Evolutionary conservation across 2,329 filamentous ascomycete species (phyloP).

Genomic region (Aspergillus pseudoglaucus): DNA sequence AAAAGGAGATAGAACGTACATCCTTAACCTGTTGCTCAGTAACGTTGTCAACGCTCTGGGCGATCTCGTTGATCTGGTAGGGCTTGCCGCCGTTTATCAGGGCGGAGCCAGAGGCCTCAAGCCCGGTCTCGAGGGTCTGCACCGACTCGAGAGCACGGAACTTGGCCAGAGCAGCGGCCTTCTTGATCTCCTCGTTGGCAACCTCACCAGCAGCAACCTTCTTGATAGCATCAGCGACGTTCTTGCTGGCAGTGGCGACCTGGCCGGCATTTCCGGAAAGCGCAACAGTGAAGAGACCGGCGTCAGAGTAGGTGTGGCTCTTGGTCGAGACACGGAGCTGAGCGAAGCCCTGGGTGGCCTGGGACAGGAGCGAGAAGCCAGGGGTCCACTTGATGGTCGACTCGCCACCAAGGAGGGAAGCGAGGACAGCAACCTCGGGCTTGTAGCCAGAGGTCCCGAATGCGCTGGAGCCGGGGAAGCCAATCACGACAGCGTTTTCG

Average conservation of each 20-base stretch:
- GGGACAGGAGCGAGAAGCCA: slow-evolving; percentile 84
- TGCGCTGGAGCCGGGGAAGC: slow-evolving; percentile 83
- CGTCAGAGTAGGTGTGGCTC: slow-evolving; percentile 85
- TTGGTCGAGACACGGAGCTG: slow-evolving; percentile 65
- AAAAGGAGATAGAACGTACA: slow-evolving; percentile 49
- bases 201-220: slow-evolving; percentile 68
- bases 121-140: slow-evolving; percentile 68
- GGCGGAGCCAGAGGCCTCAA: slow-evolving; percentile 78
- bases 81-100: slow-evolving; percentile 75
- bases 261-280: slow-evolving; percentile 67
- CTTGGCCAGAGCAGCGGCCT: slow-evolving; percentile 88
- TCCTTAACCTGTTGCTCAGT: slow-evolving; percentile 77
- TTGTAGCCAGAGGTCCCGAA: slow-evolving; percentile 67
- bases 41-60: slow-evolving; percentile 72
- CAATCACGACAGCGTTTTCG: slow-evolving; percentile 81
- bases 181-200: slow-evolving; percentile 77
- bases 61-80: slow-evolving; percentile 74
- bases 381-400: slow-evolving; percentile 92
- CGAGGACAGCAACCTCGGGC: slow-evolving; percentile 81
- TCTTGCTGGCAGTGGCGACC: slow-evolving; percentile 67
- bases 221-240: slow-evolving; percentile 76
- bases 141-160: slow-evolving; percentile 80
- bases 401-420: slow-evolving; percentile 81
- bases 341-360: slow-evolving; percentile 62
- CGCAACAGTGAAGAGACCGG: slow-evolving; percentile 79